Conservation (phyloP, 768 basidiomycete species). For the Trametes coccinea region DNA sequence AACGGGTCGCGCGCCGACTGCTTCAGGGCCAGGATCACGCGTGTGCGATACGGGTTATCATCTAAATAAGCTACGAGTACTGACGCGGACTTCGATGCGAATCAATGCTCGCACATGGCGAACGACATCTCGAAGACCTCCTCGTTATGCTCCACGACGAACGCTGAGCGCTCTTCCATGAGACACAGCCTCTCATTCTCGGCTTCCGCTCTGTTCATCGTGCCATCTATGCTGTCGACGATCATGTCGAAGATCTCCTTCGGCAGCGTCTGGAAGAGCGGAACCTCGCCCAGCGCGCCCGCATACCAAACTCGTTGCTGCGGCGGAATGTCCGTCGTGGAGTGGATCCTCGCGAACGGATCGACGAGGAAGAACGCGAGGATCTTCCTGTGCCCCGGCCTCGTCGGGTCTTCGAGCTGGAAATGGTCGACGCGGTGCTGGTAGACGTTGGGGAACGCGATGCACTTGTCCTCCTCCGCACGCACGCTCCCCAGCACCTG, state of each 20-base stretch:
- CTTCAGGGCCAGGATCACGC: no score
- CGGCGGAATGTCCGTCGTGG: slow-evolving; percentile 34
- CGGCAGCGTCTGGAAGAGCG: slow-evolving; percentile 15
- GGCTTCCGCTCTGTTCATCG: slow-evolving; percentile 16
- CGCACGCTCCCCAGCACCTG: slow-evolving; percentile 33
- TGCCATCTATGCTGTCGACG: not conserved
- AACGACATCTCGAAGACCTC: slow-evolving; percentile 17
- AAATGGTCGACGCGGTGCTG: slow-evolving; percentile 41
- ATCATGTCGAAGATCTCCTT: slow-evolving; percentile 26
- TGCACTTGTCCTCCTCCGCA: slow-evolving; percentile 31
- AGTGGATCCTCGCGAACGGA: slow-evolving; percentile 33
- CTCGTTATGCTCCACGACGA: slow-evolving; percentile 16
- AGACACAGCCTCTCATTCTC: slow-evolving; percentile 18
- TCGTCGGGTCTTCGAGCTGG: slow-evolving; percentile 32
- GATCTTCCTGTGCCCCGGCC: slow-evolving; percentile 42
- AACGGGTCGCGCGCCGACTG: no score
- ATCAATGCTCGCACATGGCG: slow-evolving; percentile 23
- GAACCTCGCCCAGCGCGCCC: not conserved
- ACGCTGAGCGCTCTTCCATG: slow-evolving; percentile 25
- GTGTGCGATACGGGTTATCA: no score
- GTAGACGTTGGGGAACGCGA: slow-evolving; percentile 42
- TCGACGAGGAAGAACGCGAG: slow-evolving; percentile 41
- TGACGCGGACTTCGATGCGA: no score
- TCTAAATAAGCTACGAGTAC: no score
- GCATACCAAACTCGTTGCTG: slow-evolving; percentile 35